These are phyloP conservation scores for Hemisphaericaspora xylanilytica DNA, from an alignment of 1,139 yeast genomes.

Conservation along the genomic window DNA sequence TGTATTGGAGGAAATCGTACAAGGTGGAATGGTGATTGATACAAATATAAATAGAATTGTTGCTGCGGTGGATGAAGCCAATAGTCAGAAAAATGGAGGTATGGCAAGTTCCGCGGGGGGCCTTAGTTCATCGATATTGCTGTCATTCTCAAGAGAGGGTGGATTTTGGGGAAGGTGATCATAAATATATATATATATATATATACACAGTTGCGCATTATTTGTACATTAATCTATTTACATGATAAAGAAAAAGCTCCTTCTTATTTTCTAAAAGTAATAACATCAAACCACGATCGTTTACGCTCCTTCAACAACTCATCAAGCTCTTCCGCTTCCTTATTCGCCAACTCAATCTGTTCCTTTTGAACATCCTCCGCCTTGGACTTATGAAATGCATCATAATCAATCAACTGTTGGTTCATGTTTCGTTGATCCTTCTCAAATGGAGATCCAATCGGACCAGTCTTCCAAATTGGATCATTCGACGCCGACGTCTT, in stretches of 20 bases:
- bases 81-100: constrained; percentile 39
- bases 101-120: constrained; percentile 8
- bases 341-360: constrained; percentile 36
- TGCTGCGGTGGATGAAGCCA: constrained; percentile 68
- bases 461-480: constrained; percentile 81
- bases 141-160: constrained; percentile 45
- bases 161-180: constrained; percentile 40
- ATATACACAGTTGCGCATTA: background rate
- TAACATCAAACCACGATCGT: constrained; percentile 30
- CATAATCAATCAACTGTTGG: constrained; percentile 46
- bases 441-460: constrained; percentile 65
- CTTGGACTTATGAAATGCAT: constrained; percentile 46
- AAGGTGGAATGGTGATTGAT: constrained; percentile 99
- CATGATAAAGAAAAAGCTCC: background rate
- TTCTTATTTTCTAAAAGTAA: constrained; percentile 13
- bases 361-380: constrained; percentile 44
- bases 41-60: constrained; percentile 82
- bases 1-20: constrained; percentile 87
- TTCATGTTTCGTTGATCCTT: constrained; percentile 30
- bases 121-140: constrained; percentile 33
- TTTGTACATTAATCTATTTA: constrained; percentile 5
- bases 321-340: constrained; percentile 32
- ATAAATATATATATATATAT: constrained; percentile 1
- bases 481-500: constrained; percentile 63
- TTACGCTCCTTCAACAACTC: constrained; percentile 27